Base-by-base conservation (phyloP, 306 rosid genomes). In the Amphicarpaea edgeworthii region DNA sequence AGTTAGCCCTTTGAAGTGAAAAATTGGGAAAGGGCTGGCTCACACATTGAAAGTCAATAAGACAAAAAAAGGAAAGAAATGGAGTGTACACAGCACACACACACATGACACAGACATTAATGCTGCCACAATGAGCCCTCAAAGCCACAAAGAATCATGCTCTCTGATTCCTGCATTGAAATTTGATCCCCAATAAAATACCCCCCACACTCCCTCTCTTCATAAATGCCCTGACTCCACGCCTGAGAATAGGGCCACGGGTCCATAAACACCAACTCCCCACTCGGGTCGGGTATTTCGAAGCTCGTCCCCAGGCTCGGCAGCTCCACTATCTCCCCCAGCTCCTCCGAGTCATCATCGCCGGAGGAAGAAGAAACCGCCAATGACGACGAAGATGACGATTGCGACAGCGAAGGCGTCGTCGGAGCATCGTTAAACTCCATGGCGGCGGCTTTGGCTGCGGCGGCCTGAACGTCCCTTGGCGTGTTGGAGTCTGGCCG, bases 391-490 rank as follows among this genome's bases (percentile, higher is more conserved):
- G 74, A 72, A 5, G 88, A 77, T 0, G 83, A 74, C 0, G 77
- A 79, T 6, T 74, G 57, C 15, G 86, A 81, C 2, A 34, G 54
- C 8, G 37, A 30, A 3, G 87, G 17, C 3, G 72, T 3, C 21
- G 91, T 47, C 3, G 71, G 26, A 0, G 65, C 43, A 8, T 41
- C 46, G 1, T 64, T 46, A 6, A 74, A 10, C 21, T 88, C 93
- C 97, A 95, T 90, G 21, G 92, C 71, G 3, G 99, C 97, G 45
- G 99, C 99, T 68, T 90, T 88, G 11, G 92, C 75, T 8, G 99
- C 99, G 1, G 98, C 98, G n/a, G 90, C 85, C 17, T 95, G 99
- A 14, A 92, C 96, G 9, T 95, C 97, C 0, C 90, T 82, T 10
- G 99, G 99, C 0, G 96, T 85, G 77, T 77, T 85, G 4, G 99